Evolutionary conservation across 2,329 filamentous ascomycete genomes (phyloP), one percentile per base, ranked within the genome.

Genomic region (Sordariomycetes sp.): DNA sequence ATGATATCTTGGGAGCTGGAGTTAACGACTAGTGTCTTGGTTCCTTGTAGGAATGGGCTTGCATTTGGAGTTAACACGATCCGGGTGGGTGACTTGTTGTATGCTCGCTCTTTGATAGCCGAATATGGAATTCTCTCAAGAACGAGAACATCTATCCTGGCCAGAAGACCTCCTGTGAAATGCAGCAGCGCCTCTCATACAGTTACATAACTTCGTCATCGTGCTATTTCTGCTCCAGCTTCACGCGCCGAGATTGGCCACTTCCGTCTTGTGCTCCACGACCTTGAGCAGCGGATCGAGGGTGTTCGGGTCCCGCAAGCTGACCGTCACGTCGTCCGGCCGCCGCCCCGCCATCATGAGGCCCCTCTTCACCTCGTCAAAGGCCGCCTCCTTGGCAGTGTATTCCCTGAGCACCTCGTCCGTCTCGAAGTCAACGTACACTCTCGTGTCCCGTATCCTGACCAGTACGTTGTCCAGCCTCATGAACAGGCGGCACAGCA

Each of bases 401-500:
- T 94, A 95, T 60, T 98, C 90, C 42, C 90, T 70, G 20, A 94
- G 80, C 20, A 96, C 81, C 50, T 84, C 75, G 33, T 81, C 75
- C 14, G 71, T 78, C 27, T 68, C 75, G 54, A 96, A 94, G 54
- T 98, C 92, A 36, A 95, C 75, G 55, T 93, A 98, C 21, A 98
- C 69, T 41, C 92, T 71, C 1, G 90, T 96, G 53, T 98, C 92
- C 36, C 90, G 72, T 37, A 98, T 75, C 37, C 92, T 72, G 38
- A 95, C 74, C 28, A 98, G 52, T 30, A 98, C 92, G 48, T 86
- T 82, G 50, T 98, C 92, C 25, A 98, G 67, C 38, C 92, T 73
- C 81, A 98, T 85, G 58, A 94, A 98, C 53, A 95, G 80, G 17
- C 92, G 73, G 44, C 76, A 78, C 4, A 98, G 72, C 40, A 98